Base-by-base conservation (phyloP, 495 filamentous ascomycete species). In the Achaetomiella virescens region DNA sequence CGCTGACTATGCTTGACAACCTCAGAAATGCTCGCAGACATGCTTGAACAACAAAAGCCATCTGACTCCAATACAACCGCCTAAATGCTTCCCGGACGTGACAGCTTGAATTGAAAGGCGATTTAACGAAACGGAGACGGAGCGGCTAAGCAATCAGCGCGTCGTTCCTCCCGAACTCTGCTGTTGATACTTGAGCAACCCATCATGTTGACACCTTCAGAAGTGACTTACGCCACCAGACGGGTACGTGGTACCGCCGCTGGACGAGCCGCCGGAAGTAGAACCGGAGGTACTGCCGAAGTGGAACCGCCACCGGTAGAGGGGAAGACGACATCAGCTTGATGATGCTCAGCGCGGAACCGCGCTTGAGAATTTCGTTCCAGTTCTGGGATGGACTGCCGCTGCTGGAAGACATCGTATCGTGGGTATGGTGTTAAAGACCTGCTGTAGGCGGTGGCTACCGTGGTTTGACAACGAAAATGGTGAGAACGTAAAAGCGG, bases 351-450 rank as follows among this genome's bases (percentile, higher is more conserved):
- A 59, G 37, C 9, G 57, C 57, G 4, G 57, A 59, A 7, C 50
- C 46, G 38, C 55, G 57, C 40, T 59, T 59, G 36, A 59, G 57
- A 8, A 59, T 9, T 20, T 59, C 57, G n/a, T 59, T 37, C 57
- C 57, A 59, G 51, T 59, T 44, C 27, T 45, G 36, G 37, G 48
- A 51, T 10, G 20, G 15, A 29, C 29, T 43, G 6, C 46, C 25
- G 29, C 33, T 17, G 52, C 6, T 51, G 38, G 45, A 38, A 37
- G 57, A 59, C 57, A 59, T 59, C 6, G 48, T 55, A n/a, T n/a
- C n/a, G n/a, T n/a, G n/a, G n/a, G n/a, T n/a, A n/a, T n/a, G n/a
- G n/a, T n/a, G n/a, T n/a, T n/a, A n/a, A n/a, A 17, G 24, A 6
- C 12, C 15, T 7, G 24, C 14, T 27, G 25, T 22, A 11, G 20